A percentile compares a stretch with the other conserved stretches of the same genome.
Conservation (phyloP, 2,329 filamentous ascomycete species). For the Lecanosticta acicola region DNA sequence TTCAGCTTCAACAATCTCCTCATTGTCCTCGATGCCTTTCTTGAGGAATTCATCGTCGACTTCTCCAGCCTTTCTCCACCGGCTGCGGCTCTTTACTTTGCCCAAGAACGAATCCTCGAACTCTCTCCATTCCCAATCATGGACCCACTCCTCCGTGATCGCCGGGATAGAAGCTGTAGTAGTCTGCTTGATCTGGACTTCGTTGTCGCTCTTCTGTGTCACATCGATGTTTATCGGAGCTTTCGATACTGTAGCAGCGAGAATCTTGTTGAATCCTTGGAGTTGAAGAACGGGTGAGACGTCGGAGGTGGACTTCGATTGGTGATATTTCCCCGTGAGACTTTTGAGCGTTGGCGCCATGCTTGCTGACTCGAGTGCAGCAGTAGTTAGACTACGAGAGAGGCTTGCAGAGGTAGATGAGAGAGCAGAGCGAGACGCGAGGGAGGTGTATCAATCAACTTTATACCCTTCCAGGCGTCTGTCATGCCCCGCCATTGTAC, state of each 20-base stretch:
- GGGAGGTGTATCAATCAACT: too few species aligned
- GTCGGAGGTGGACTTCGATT: slow-evolving; percentile 3
- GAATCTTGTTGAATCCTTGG: slow-evolving; percentile 6
- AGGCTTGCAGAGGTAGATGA: too few species aligned
- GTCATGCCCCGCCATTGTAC: too few species aligned
- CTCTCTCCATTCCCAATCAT: slow-evolving; percentile 6
- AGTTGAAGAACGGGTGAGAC: slow-evolving; percentile 4
- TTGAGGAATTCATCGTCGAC: neutral
- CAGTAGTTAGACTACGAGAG: too few species aligned
- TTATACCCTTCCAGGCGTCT: too few species aligned
- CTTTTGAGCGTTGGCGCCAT: slow-evolving; percentile 4
- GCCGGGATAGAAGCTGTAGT: slow-evolving; percentile 33
- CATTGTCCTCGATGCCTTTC: neutral
- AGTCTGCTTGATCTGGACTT: slow-evolving; percentile 4
- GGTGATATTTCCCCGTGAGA: slow-evolving; percentile 7
- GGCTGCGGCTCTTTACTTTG: slow-evolving; percentile 1
- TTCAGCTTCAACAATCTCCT: slow-evolving; percentile 1
- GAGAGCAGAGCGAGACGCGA: too few species aligned
- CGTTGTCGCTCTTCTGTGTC: neutral
- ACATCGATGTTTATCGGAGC: slow-evolving; percentile 7
- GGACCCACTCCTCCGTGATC: slow-evolving; percentile 7
- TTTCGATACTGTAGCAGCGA: slow-evolving; percentile 6
- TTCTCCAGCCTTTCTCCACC: slow-evolving; percentile 3
- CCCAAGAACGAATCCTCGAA: slow-evolving; percentile 6
- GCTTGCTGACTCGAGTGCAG: too few species aligned